phyloP scores from a whole-genome alignment of 192 early-diverging fungal genomes.

The Backusella sp. region DNA sequence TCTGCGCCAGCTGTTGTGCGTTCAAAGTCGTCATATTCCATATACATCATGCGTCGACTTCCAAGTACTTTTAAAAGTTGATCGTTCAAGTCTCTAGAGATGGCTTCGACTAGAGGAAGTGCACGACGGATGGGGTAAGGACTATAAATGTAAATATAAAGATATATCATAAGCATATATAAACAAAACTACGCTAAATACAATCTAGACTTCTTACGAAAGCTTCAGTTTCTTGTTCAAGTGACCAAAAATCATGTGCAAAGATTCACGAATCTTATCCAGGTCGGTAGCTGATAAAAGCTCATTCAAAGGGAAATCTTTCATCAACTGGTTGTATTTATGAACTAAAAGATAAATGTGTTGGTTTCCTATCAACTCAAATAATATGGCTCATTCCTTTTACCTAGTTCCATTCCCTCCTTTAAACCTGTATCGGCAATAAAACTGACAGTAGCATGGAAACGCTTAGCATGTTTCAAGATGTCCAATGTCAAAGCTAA shows the following conservation, averaged over 20 bases:
- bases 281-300: slow-evolving; percentile 94
- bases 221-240: slow-evolving; percentile 97
- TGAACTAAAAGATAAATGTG: slow-evolving; percentile 47
- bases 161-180: slow-evolving; percentile 28
- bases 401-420: slow-evolving; percentile 84
- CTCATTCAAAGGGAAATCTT: slow-evolving; percentile 98
- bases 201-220: slow-evolving; percentile 49
- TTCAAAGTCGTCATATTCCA: slow-evolving; percentile 93
- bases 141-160: slow-evolving; percentile 14
- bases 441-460: slow-evolving; percentile 97
- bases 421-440: slow-evolving; percentile 97
- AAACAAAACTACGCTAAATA: slow-evolving; percentile 4
- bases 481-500: slow-evolving; percentile 87
- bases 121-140: slow-evolving; percentile 91
- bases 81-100: slow-evolving; percentile 93
- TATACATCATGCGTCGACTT: slow-evolving; percentile 88
- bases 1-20: slow-evolving; percentile 79
- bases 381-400: background rate
- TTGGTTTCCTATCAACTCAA: background rate
- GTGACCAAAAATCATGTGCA: slow-evolving; percentile 89
- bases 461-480: slow-evolving; percentile 95
- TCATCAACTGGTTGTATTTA: slow-evolving; percentile 98
- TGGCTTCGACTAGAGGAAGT: slow-evolving; percentile 90
- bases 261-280: slow-evolving; percentile 70
- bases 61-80: slow-evolving; percentile 87